Conservation (phyloP, 2,329 filamentous ascomycete genomes). For the Shiraia sp. region DNA sequence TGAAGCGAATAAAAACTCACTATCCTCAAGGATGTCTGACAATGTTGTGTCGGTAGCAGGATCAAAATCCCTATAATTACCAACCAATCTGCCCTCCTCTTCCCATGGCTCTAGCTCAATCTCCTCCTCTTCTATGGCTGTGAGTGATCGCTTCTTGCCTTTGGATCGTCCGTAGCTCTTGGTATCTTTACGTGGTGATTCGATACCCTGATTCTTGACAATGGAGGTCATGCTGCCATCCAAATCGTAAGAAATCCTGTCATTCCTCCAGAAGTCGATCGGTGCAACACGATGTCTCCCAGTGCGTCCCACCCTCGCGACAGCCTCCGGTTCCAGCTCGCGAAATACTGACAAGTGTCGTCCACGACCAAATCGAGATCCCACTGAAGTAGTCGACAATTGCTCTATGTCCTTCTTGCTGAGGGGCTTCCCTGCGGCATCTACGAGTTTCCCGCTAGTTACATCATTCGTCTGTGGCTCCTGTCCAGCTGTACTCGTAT, state of each 20-base stretch:
- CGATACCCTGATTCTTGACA: conserved; percentile 70
- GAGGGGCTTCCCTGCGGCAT: conserved; percentile 36
- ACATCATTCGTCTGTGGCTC: conserved; percentile 4
- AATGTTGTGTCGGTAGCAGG: conserved; percentile 60
- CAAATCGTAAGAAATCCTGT: conserved; percentile 71
- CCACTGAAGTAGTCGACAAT: conserved; percentile 37
- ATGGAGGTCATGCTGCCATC: conserved; percentile 75
- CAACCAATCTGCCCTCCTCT: conserved; percentile 64
- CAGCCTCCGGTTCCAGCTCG: conserved; percentile 35
- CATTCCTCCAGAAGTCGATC: conserved; percentile 84
- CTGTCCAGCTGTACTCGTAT: conserved; percentile 10
- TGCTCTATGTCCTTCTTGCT: conserved; percentile 38
- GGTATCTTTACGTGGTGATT: conserved; percentile 37
- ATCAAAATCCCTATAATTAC: conserved; percentile 68
- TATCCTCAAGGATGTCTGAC: conserved; percentile 54
- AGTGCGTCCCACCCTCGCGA: conserved; percentile 57
- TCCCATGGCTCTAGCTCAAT: conserved; percentile 72
- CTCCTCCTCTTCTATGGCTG: conserved; percentile 56
- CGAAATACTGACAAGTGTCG: conserved; percentile 41
- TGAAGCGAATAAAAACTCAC: no score
- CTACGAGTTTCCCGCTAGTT: conserved; percentile 35
- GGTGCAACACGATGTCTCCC: conserved; percentile 79
- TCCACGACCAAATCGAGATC: conserved; percentile 38
- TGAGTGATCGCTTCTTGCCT: conserved; percentile 31
- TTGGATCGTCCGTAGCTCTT: conserved; percentile 33